Base-by-base conservation (phyloP, 2,329 filamentous ascomycete species). In the Aspergillus costaricaensis region DNA sequence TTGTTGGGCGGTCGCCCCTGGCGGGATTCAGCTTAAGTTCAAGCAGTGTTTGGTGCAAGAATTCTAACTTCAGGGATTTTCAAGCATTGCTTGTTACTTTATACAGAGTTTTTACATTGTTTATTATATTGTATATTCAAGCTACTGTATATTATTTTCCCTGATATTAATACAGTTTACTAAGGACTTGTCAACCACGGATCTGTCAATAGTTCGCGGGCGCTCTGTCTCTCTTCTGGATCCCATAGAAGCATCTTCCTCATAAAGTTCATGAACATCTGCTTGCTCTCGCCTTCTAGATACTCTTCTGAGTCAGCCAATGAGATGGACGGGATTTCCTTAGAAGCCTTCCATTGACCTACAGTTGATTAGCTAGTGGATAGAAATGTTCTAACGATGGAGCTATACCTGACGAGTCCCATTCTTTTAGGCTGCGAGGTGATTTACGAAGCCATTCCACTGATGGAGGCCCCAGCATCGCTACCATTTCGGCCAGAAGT, bases 241-340 rank as follows among this genome's bases (percentile, higher is more conserved):
- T 44, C 57, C 72, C 72, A 75, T 54, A 60, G 62, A 53, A 74
- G 52, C 64, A 74, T 74, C 57, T 69, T 74, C 38, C 67, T 62
- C 47, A 74, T 60, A 17, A 74, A 69, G 2, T 49, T 43, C 17
- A 74, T 54, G 57, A 74, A 70, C 56, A 63, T 39, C 8, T 58
- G 60, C 44, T 67, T 71, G 39, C 70, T 64, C 25, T 68, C 58
- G 23, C 68, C 70, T 23, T 67, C 52, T 12, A 73, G 64, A 36
- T 65, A 65, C 49, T 62, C 64, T 58, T 73, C 70, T 25, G 56
- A 60, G 1, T 65, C 58, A 55, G 72, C 67, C 15, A 75, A 64
- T 57, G 64, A 62, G 51, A 17, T 27, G 2, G 57, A 12, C 5
- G 62, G 63, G 9, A 66, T 41, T 41, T 53, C 15, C 14, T 57